phyloP scores from a whole-genome alignment of 2,329 filamentous ascomycete genomes.

The Aspergillus aculeatus region DNA sequence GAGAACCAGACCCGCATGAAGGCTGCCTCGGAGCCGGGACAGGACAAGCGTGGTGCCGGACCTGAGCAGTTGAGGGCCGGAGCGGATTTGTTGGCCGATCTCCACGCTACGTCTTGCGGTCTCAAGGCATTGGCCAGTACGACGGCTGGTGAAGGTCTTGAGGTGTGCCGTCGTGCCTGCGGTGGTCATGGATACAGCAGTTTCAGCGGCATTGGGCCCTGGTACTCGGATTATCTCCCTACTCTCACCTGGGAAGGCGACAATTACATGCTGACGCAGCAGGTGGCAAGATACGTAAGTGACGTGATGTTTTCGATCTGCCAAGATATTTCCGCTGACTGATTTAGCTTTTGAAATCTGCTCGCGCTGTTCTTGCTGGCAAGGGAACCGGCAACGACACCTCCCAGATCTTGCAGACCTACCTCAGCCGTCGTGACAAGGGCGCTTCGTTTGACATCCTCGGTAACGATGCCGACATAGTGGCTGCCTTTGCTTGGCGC shows the following conservation, averaged over 20 bases:
- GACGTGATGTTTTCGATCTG: neutral
- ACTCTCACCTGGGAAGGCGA: conserved; percentile 73
- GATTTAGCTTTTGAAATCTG: conserved; percentile 66
- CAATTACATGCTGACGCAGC: conserved; percentile 80
- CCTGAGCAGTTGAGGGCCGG: conserved; percentile 67
- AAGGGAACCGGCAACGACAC: conserved; percentile 67
- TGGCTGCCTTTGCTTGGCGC: conserved; percentile 73
- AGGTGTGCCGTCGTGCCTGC: conserved; percentile 71
- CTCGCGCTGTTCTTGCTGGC: conserved; percentile 66
- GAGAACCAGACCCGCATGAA: conserved; percentile 70
- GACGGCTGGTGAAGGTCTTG: conserved; percentile 70
- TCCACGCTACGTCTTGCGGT: conserved; percentile 74
- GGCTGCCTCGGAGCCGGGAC: conserved; percentile 44
- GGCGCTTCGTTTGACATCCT: conserved; percentile 74
- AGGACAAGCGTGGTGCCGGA: conserved; percentile 57
- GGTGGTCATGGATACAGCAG: conserved; percentile 75
- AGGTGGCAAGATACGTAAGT: conserved; percentile 68
- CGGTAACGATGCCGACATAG: conserved; percentile 67
- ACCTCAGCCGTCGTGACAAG: conserved; percentile 64
- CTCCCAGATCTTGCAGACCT: conserved; percentile 63
- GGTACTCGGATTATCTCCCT: conserved; percentile 74
- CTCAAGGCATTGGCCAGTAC: conserved; percentile 72
- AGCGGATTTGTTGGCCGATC: conserved; percentile 67
- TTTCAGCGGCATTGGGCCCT: conserved; percentile 72
- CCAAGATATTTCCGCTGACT: neutral